phyloP scores from a whole-genome alignment of 176 grass and related monocot genomes.

The Otatea glauca region DNA sequence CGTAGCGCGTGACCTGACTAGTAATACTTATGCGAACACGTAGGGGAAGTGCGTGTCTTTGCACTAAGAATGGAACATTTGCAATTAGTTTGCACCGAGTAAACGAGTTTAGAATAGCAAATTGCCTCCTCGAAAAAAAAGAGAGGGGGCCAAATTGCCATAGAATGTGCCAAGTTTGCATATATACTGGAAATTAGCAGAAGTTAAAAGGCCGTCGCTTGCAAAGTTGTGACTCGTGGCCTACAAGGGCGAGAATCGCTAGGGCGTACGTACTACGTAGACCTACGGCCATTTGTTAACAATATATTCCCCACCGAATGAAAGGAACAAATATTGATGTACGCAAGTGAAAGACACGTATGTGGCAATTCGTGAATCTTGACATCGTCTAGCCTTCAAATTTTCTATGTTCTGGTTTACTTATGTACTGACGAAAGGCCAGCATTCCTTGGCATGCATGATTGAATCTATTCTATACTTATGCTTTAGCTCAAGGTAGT shows the following conservation, averaged over 20 bases:
- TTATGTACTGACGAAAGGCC: neutral
- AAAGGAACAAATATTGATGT: constrained; percentile 3
- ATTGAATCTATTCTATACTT: constrained; percentile 35
- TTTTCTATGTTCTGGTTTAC: constrained; percentile 3
- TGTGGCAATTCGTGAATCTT: constrained; percentile 34
- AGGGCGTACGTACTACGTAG: constrained; percentile 15
- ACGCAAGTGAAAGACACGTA: constrained; percentile 48
- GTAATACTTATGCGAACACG: neutral
- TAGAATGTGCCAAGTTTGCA: neutral
- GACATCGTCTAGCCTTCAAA: constrained; percentile 2
- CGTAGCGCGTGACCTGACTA: too few relatives aligned
- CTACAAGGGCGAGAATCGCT: constrained; percentile 2
- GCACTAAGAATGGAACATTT: neutral
- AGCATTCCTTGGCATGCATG: constrained; percentile 16
- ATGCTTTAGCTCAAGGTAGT: constrained; percentile 18
- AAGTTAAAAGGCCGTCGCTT: constrained; percentile 1
- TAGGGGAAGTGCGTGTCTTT: neutral
- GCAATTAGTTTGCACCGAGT: neutral
- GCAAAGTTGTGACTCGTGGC: constrained; percentile 29
- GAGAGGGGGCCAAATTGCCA: neutral
- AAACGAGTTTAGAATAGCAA: neutral
- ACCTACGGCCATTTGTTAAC: neutral
- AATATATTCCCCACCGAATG: too few relatives aligned
- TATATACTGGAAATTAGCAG: neutral
- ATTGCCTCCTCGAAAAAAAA: neutral